These are phyloP conservation scores for Actinidia arguta DNA, from an alignment of 179 eudicot genomes.

Conservation along the genomic window DNA sequence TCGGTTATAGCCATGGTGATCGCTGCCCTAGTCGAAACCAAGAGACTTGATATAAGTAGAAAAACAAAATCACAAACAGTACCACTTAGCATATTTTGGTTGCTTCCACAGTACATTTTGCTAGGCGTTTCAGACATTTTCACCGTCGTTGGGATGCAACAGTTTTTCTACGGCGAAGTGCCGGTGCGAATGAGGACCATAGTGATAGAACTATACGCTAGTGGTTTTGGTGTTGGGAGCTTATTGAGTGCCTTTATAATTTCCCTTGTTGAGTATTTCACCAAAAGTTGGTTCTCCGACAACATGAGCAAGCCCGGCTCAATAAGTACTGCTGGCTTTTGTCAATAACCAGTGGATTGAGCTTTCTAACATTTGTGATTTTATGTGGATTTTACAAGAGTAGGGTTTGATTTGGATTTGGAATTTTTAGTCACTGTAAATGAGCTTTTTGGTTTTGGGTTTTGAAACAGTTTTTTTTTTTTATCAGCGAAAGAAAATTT, in stretches of 20 bases:
- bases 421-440: too few relatives aligned
- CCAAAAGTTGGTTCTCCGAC: constrained; percentile 82
- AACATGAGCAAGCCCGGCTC: constrained; percentile 81
- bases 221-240: constrained; percentile 95
- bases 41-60: constrained; percentile 49
- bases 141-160: constrained; percentile 98
- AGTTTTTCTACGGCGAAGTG: constrained; percentile 89
- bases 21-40: constrained; percentile 78
- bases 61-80: constrained; percentile 23
- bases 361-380: constrained; percentile 57
- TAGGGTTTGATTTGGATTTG: constrained; percentile 33
- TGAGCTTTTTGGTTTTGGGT: too few relatives aligned
- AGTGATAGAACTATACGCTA: constrained; percentile 87
- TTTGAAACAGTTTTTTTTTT: too few relatives aligned
- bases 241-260: constrained; percentile 79
- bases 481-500: too few relatives aligned
- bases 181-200: constrained; percentile 81
- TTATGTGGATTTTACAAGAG: constrained; percentile 64
- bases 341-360: constrained; percentile 58
- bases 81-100: constrained; percentile 68
- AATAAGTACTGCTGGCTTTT: constrained; percentile 94
- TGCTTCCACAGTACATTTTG: constrained; percentile 87
- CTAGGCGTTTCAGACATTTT: constrained; percentile 92
- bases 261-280: constrained; percentile 58
- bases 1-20: constrained; percentile 84